Evolutionary conservation across 1,284 basidiomycete species (phyloP), one percentile per base, ranked within the genome.

Genomic region (Leccinum laetum): DNA sequence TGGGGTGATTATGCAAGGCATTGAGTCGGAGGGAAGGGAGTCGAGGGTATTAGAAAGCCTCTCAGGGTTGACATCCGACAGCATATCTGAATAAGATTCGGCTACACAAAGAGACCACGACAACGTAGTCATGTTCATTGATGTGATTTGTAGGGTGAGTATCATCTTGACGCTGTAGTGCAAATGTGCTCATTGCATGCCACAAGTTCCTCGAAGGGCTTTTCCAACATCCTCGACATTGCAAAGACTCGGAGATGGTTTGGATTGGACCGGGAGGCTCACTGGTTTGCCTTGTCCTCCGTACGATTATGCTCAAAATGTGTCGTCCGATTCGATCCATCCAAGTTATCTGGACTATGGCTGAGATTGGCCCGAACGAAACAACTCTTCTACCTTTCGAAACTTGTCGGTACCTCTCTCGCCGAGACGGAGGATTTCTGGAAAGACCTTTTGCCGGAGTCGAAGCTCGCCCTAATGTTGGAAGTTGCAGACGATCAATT

Each of bases 181-280:
- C 4, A 24, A 52, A 37, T 16, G 26, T 61, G 11, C 58, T 74
- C 35, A 76, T 24, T 26, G 7, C 37, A 41, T 5, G 65, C 16
- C 9, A 32, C 24, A 71, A 96, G 92, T 95, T 97, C 73, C 83
- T 99, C 63, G 95, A 97, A 74, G 96, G 96, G 9, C 85, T 99
- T 58, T 96, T 99, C 80, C 95, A 97, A 72, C 96, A 94, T 73
- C 89, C 83, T 41, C 89, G 88, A 39, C 94, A 98, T 75, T 95
- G 93, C 81, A 89, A 90, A 67, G 97, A 99, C 69, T 99, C 61
- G 84, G 86, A 3, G 91, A 93, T 65, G 94, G 95, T 13, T 82
- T 99, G 16, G 84, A 89, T 53, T 84, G 86, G 63, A 80, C 99
- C 26, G 89, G 95, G 61, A 84, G 84, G 66, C 82, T 99, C 32